Base-by-base conservation (phyloP, 2,329 filamentous ascomycete genomes). In the Simplicillium aogashimaense region DNA sequence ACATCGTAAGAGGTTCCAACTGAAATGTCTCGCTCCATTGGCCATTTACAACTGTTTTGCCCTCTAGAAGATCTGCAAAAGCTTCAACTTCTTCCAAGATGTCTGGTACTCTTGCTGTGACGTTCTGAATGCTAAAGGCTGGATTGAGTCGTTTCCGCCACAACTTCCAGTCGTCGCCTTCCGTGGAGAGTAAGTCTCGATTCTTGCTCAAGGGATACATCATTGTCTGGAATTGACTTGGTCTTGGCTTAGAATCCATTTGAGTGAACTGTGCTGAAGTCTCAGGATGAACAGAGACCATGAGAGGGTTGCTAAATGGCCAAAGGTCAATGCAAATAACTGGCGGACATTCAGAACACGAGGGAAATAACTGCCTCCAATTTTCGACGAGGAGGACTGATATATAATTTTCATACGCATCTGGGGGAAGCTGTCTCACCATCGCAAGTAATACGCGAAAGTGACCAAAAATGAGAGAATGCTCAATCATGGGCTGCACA, bases 61-160 rank as follows among this genome's bases (percentile, higher is more conserved):
- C 9, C 20, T 25, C 20, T 9, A 25, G 9, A 6, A 25, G 6
- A 25, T 25, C 20, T 5, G 60, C 48, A 12, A 67, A 66, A 3
- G 58, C 55, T 8, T 53, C 50, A 0, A 57, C 54, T 35, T 66
- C 64, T 25, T 63, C 54, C 4, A 65, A 39, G 12, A 65, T 52
- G 11, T 59, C 59, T 2, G 61, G 58, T 3, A 63, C 49, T 33
- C 60, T 50, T 1, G 55, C 52, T 2, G 49, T 50, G 35, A 65
- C 42, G 36, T 60, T 64, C 37, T 59, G 53, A 15, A 53, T 47
- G 36, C 59, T 63, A 43, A 66, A 66, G 2, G 55, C 59, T 1
- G 57, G 61, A 17, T 53, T 64, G 25, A 65, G 55, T 15, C 54
- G 40, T 25, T 47, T 47, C 41, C 38, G 57, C 54, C 59, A 64